A percentile compares a stretch with the other conserved stretches of the same genome.
Evolutionary conservation across 2,329 filamentous ascomycete species (phyloP).

Genomic region (Pestalotiopsis sp.): DNA sequence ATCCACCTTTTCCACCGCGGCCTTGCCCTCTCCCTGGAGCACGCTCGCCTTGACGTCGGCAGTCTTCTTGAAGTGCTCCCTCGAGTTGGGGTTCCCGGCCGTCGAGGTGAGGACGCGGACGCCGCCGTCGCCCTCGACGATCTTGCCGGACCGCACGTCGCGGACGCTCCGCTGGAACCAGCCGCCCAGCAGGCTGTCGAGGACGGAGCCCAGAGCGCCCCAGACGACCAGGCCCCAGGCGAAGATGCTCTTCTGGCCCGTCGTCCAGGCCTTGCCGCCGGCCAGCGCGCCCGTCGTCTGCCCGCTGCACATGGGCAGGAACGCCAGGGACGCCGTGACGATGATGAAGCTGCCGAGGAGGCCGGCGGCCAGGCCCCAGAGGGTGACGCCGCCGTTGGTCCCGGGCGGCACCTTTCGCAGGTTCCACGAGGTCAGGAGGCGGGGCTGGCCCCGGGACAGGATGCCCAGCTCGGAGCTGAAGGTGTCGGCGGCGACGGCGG

Average conservation of each 20-base stretch:
- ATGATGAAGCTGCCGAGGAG: slow-evolving; percentile 74
- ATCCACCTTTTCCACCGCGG: slow-evolving; percentile 39
- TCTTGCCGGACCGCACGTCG: slow-evolving; percentile 81
- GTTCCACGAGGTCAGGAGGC: slow-evolving; percentile 80
- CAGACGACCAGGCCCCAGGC: slow-evolving; percentile 67
- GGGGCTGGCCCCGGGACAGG: slow-evolving; percentile 72
- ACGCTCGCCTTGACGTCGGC: slow-evolving; percentile 43
- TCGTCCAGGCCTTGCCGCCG: slow-evolving; percentile 53
- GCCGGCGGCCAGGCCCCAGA: slow-evolving; percentile 73
- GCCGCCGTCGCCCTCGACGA: slow-evolving; percentile 85
- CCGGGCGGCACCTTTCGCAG: slow-evolving; percentile 82
- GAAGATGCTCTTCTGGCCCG: slow-evolving; percentile 45
- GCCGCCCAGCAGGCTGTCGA: slow-evolving; percentile 88
- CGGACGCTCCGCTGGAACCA: slow-evolving; percentile 84
- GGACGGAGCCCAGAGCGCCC: slow-evolving; percentile 77
- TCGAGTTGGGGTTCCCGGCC: slow-evolving; percentile 25
- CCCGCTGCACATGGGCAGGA: slow-evolving; percentile 69
- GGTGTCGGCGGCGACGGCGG: slow-evolving; percentile 88
- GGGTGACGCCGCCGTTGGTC: slow-evolving; percentile 90
- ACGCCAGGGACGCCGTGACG: slow-evolving; percentile 62
- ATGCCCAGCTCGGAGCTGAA: slow-evolving; percentile 96
- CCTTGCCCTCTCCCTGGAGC: slow-evolving; percentile 46
- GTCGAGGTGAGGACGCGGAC: slow-evolving; percentile 54
- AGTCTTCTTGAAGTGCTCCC: slow-evolving; percentile 33
- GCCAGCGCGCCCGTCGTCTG: slow-evolving; percentile 39